Evolutionary conservation across 306 rosid species (phyloP), one percentile per base, ranked within the genome.

Genomic region (Medicago lupulina): DNA sequence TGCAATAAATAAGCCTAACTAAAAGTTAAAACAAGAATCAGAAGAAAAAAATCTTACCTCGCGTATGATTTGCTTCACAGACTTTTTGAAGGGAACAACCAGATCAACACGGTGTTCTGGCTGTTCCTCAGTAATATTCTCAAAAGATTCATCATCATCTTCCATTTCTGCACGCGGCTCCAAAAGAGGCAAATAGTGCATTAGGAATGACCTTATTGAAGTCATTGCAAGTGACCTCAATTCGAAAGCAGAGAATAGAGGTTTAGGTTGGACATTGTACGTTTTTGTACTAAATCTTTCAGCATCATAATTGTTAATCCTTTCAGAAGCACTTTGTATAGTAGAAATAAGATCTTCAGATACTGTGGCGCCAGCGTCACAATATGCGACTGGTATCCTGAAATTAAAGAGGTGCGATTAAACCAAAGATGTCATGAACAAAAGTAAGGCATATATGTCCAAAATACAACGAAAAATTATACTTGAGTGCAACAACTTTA

Each of bases 171-270:
- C 55, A 68, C 65, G 94, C 51, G 94, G 92, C 87, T 91, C 98
- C 88, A 90, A 44, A 81, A 94, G 98, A 70, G 96, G 98, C 84
- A 91, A 87, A 80, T 87, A 94, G 74, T 83, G 85, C 91, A 86
- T 47, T 70, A 94, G 67, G 65, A 94, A 83, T 1, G 97, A 87
- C 83, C 97, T 87, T 43, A 91, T 1, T 16, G 93, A 80, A 31
- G 97, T 91, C 85, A 94, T 17, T 55, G 86, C 83, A 6, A 94
- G 66, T 14, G 88, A 6, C 83, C 67, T 85, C 80, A 69, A 73
- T 74, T 91, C 94, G 58, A 91, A 89, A 70, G 96, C 98, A 16
- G 98, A 91, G 70, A 82, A 87, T 34, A 94, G 79, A 60, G 98
- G 98, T 85, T 90, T 94, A 54, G 85, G 84, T 79, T 88, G 89